Percentiles rank a stretch among this genome's conserved stretches.
Conservation (phyloP, 208 protist species). For the Acanthamoeba healyi region DNA sequence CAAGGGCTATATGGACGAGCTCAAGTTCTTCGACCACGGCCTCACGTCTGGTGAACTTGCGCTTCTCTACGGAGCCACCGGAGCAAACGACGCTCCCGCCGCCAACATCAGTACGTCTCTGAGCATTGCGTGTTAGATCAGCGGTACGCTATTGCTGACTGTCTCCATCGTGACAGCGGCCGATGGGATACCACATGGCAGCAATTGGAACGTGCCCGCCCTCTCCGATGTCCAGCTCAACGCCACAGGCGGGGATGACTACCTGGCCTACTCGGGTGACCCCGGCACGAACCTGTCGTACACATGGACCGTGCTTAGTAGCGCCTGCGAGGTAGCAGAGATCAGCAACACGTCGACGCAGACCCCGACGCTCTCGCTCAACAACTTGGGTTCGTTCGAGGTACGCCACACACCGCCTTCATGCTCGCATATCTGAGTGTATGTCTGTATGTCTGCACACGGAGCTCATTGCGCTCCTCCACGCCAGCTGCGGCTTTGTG, state of each 20-base stretch:
- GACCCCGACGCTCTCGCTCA: background rate
- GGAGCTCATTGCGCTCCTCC: background rate
- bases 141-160: too few species aligned
- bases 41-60: background rate
- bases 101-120: too few species aligned
- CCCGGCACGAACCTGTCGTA: background rate
- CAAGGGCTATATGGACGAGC: background rate
- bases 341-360: background rate
- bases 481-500: background rate
- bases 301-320: background rate
- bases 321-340: background rate
- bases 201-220: background rate
- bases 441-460: background rate
- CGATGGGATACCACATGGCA: too few species aligned
- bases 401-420: background rate
- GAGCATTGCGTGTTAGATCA: too few species aligned
- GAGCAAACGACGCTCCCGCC: background rate
- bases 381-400: background rate
- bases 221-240: background rate
- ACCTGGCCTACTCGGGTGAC: background rate
- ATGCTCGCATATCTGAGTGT: too few species aligned
- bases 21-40: conserved; percentile 39
- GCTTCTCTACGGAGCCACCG: background rate
- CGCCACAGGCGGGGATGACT: background rate
- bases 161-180: too few species aligned